A percentile compares a stretch with the other conserved stretches of the same genome.
phyloP scores from a whole-genome alignment of 2,329 filamentous ascomycete species.

The Apiospora pterosperma region DNA sequence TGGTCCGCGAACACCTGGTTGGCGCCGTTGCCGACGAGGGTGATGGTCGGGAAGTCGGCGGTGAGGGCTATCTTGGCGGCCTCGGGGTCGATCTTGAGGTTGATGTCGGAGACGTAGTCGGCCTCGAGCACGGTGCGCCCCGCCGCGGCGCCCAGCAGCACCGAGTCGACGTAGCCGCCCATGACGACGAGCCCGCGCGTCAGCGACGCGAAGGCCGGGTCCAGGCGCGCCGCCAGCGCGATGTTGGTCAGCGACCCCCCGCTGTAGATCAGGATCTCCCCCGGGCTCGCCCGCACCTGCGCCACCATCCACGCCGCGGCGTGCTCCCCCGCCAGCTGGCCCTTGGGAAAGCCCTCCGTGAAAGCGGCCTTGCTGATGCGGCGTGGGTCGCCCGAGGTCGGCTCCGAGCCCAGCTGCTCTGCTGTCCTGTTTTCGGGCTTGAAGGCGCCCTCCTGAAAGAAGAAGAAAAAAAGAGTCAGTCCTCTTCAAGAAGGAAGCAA shows the following conservation, averaged over 20 bases:
- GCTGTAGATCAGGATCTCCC: constrained; percentile 45
- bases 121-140: constrained; percentile 16
- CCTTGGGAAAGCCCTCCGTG: constrained; percentile 42
- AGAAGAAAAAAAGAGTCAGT: constrained; percentile 12
- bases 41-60: constrained; percentile 42
- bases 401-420: constrained; percentile 37
- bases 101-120: constrained; percentile 33
- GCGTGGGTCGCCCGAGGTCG: constrained; percentile 40
- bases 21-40: constrained; percentile 12
- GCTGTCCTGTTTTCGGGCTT: constrained; percentile 37
- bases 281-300: constrained; percentile 44
- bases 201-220: constrained; percentile 41
- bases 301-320: constrained; percentile 45
- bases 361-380: constrained; percentile 38
- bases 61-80: constrained; percentile 45
- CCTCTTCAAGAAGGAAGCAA: neutral
- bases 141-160: constrained; percentile 25
- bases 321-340: constrained; percentile 33
- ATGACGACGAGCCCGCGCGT: constrained; percentile 46
- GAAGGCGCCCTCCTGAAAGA: constrained; percentile 37
- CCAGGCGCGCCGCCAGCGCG: constrained; percentile 42
- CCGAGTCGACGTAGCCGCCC: constrained; percentile 46
- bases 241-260: constrained; percentile 46
- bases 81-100: constrained; percentile 49
- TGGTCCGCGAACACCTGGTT: constrained; percentile 10